phyloP scores from a whole-genome alignment of 2,329 filamentous ascomycete species.

The Pseudogymnoascus sp. region DNA sequence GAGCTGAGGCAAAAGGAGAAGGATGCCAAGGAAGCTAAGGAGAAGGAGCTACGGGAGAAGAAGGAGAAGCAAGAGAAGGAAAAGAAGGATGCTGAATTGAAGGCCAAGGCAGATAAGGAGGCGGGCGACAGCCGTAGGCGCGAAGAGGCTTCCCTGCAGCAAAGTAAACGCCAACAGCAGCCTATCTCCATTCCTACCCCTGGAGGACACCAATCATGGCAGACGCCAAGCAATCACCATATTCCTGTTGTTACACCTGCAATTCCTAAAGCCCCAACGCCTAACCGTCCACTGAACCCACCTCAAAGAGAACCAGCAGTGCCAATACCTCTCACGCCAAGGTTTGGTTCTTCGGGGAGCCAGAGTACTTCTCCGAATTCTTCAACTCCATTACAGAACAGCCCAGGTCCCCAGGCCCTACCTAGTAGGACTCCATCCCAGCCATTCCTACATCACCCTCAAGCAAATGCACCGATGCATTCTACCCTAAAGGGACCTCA shows the following conservation, averaged over 20 bases:
- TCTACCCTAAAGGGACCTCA: constrained; percentile 48
- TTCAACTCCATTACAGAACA: constrained; percentile 55
- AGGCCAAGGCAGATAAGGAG: constrained; percentile 35
- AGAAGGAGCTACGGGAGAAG: constrained; percentile 46
- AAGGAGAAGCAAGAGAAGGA: constrained; percentile 50
- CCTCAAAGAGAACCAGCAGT: constrained; percentile 64
- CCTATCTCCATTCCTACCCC: constrained; percentile 37
- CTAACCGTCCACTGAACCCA: constrained; percentile 62
- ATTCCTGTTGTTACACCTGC: constrained; percentile 71
- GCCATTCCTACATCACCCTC: constrained; percentile 45
- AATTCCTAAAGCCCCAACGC: constrained; percentile 73
- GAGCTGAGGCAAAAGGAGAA: constrained; percentile 74
- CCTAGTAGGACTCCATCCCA: constrained; percentile 48
- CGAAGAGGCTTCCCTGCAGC: constrained; percentile 36
- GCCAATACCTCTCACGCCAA: constrained; percentile 61
- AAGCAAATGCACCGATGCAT: constrained; percentile 56
- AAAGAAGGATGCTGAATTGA: constrained; percentile 50
- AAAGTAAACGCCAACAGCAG: constrained; percentile 32
- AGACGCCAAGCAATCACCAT: constrained; percentile 62
- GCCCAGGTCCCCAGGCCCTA: constrained; percentile 53
- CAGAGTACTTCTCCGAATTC: constrained; percentile 52
- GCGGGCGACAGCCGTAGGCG: constrained; percentile 41
- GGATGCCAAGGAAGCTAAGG: constrained; percentile 62
- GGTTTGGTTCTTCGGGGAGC: constrained; percentile 46
- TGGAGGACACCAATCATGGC: constrained; percentile 50